Percentiles rank a stretch among this genome's conserved stretches.
These are phyloP conservation scores for Penicillium lividum DNA, from an alignment of 495 filamentous ascomycete species.

Conservation along the genomic window DNA sequence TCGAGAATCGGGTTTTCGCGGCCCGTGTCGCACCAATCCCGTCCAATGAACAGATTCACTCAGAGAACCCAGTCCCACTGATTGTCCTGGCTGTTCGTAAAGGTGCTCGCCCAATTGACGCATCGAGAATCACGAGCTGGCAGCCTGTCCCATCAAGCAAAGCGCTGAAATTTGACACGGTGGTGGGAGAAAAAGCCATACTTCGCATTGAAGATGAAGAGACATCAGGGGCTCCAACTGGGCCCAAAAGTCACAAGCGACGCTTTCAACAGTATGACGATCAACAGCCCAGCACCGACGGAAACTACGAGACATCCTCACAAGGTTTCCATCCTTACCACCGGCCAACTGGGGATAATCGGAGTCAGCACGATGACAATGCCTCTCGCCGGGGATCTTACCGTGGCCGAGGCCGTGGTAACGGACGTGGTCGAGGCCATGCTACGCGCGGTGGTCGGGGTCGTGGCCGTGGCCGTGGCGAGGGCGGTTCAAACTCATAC, in stretches of 20 bases:
- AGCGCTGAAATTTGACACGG: slow-evolving; percentile 70
- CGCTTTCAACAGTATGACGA: slow-evolving; percentile 39
- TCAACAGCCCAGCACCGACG: slow-evolving; percentile 17
- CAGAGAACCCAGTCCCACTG: slow-evolving; percentile 71
- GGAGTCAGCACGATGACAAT: slow-evolving; percentile 29
- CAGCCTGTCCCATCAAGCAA: slow-evolving; percentile 69
- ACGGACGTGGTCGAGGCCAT: slow-evolving; percentile 46
- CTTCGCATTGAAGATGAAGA: slow-evolving; percentile 73
- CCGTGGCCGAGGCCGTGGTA: slow-evolving; percentile 47
- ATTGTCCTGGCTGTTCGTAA: slow-evolving; percentile 74
- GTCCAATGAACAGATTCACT: slow-evolving; percentile 62
- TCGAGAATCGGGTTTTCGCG: slow-evolving; percentile 85
- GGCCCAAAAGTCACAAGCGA: slow-evolving; percentile 36
- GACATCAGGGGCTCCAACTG: not conserved
- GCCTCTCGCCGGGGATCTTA: slow-evolving; percentile 41
- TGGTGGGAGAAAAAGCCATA: slow-evolving; percentile 82
- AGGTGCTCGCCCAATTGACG: slow-evolving; percentile 75
- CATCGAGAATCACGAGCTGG: slow-evolving; percentile 82
- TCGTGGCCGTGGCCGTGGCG: slow-evolving; percentile 21
- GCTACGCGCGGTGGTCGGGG: slow-evolving; percentile 41
- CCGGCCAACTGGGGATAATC: slow-evolving; percentile 10
- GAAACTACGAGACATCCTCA: slow-evolving; percentile 19
- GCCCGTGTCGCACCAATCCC: slow-evolving; percentile 74
- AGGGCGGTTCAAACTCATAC: slow-evolving; percentile 35
- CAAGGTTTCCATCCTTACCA: slow-evolving; percentile 25